These are phyloP conservation scores for Nadsonia starkeyi-henricii DNA, from an alignment of 1,139 yeast species.

Conservation along the genomic window DNA sequence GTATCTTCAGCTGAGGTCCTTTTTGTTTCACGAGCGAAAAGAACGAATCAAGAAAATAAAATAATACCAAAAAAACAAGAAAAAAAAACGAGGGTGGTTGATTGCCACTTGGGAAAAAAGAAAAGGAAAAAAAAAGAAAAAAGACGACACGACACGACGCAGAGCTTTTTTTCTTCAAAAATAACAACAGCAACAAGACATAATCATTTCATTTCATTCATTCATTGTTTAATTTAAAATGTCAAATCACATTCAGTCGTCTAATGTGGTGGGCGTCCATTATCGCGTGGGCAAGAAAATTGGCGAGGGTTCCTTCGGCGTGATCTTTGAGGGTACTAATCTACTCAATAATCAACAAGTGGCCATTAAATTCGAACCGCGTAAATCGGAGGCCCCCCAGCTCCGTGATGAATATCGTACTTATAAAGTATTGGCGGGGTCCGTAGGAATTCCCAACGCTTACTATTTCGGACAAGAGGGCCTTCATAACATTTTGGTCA, in stretches of 20 bases:
- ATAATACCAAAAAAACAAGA: too few relatives aligned
- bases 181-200: too few relatives aligned
- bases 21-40: too few relatives aligned
- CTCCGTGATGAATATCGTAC: constrained; percentile 90
- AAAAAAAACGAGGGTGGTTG: too few relatives aligned
- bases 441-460: constrained; percentile 82
- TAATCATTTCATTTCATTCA: neutral
- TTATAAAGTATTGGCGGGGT: constrained; percentile 71
- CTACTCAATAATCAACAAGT: constrained; percentile 69
- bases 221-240: neutral
- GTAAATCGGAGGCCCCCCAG: constrained; percentile 96
- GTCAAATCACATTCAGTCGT: constrained; percentile 20
- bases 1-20: too few relatives aligned
- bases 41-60: too few relatives aligned
- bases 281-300: constrained; percentile 93
- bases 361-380: constrained; percentile 70
- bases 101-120: too few relatives aligned
- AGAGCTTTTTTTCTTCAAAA: too few relatives aligned
- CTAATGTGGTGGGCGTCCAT: constrained; percentile 54
- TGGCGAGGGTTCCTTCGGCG: constrained; percentile 97
- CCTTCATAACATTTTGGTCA: constrained; percentile 80
- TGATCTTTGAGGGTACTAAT: constrained; percentile 88
- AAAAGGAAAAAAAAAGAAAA: too few relatives aligned
- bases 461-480: constrained; percentile 98
- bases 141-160: too few relatives aligned